These are phyloP conservation scores for Arabis hirsuta DNA, from an alignment of 345 rosid genomes.

Conservation along the genomic window DNA sequence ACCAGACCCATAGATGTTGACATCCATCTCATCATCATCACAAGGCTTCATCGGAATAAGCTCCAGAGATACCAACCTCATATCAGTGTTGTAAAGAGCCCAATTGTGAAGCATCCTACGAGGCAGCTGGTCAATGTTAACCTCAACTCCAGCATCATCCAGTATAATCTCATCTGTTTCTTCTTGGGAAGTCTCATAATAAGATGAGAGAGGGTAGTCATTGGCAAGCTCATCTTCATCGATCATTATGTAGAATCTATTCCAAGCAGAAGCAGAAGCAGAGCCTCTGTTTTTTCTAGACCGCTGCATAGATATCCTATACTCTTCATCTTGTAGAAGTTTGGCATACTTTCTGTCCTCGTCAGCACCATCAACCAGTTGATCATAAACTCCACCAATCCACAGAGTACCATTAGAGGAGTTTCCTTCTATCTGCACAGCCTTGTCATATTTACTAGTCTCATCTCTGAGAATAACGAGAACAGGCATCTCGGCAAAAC, in stretches of 20 bases:
- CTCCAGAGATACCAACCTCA: constrained; percentile 74
- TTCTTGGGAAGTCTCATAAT: constrained; percentile 55
- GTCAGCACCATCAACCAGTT: constrained; percentile 42
- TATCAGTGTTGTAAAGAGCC: constrained; percentile 83
- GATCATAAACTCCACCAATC: constrained; percentile 46
- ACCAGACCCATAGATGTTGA: constrained; percentile 79
- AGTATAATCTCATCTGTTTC: constrained; percentile 75
- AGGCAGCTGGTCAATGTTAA: constrained; percentile 61
- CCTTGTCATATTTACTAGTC: constrained; percentile 43
- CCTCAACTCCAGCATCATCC: constrained; percentile 49
- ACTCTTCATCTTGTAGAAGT: constrained; percentile 74
- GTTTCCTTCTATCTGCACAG: constrained; percentile 31
- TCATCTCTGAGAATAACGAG: constrained; percentile 61
- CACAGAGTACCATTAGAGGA: constrained; percentile 46
- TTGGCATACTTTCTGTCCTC: constrained; percentile 73
- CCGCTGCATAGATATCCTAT: constrained; percentile 57
- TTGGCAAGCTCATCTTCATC: constrained; percentile 82
- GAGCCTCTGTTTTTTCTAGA: constrained; percentile 53
- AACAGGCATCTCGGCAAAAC: constrained; percentile 54
- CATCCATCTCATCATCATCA: constrained; percentile 65
- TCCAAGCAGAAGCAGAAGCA: constrained; percentile 53
- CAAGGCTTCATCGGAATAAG: constrained; percentile 79
- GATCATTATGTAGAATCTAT: constrained; percentile 65
- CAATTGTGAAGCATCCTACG: constrained; percentile 71
- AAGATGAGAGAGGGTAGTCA: constrained; percentile 86